Conservation (phyloP, 2,329 filamentous ascomycete species). For the Monilinia polystroma region DNA sequence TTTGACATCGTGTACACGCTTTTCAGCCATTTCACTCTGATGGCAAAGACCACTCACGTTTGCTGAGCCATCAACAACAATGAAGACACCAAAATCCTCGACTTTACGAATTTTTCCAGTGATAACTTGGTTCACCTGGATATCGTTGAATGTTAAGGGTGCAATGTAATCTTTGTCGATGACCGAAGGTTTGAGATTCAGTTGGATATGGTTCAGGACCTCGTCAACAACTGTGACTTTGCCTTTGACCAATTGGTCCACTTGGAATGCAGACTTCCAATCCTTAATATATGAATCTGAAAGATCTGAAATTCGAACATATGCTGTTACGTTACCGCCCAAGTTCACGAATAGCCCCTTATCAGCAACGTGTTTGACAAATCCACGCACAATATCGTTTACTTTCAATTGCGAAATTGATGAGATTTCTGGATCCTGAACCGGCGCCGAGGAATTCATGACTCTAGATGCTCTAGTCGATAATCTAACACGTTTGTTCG, state of each 20-base stretch:
- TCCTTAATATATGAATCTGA: constrained; percentile 92
- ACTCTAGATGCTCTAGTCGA: constrained; percentile 86
- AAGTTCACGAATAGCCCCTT: constrained; percentile 86
- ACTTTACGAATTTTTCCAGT: constrained; percentile 92
- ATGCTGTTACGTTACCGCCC: constrained; percentile 76
- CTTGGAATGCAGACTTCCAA: constrained; percentile 86
- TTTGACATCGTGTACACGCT: constrained; percentile 75
- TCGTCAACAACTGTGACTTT: constrained; percentile 73
- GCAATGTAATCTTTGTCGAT: constrained; percentile 77
- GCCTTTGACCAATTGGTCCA: constrained; percentile 88
- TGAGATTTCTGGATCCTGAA: constrained; percentile 78
- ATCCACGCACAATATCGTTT: constrained; percentile 82
- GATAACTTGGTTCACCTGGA: constrained; percentile 76
- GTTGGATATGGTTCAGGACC: constrained; percentile 68
- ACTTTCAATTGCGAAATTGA: constrained; percentile 67
- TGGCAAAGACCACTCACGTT: constrained; percentile 95
- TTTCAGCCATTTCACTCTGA: constrained; percentile 86
- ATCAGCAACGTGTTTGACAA: constrained; percentile 85
- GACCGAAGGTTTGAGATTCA: constrained; percentile 83
- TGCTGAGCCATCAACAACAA: constrained; percentile 80
- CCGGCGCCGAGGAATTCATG: constrained; percentile 76
- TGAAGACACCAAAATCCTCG: constrained; percentile 92
- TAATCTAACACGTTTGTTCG: constrained; percentile 80
- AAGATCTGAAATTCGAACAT: constrained; percentile 82
- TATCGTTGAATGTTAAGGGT: constrained; percentile 70